Evolutionary conservation across 108 stramenopile species (phyloP).

Genomic region (Cylindrotheca fusiformis): DNA sequence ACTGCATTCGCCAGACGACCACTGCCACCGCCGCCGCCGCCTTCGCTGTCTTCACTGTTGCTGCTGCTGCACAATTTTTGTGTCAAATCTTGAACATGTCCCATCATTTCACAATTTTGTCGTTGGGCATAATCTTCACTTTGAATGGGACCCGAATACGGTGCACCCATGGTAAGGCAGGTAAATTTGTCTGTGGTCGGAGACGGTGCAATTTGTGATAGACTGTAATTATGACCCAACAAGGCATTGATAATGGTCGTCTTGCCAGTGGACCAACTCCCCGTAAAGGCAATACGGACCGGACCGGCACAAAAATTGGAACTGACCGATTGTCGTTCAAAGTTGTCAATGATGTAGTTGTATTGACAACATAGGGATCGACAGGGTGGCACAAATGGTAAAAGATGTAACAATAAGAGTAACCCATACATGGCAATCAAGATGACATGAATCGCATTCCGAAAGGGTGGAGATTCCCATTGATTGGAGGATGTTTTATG

Average conservation of each 20-base stretch:
- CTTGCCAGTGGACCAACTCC: not conserved
- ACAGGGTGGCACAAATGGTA: not conserved
- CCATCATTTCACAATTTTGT: not conserved
- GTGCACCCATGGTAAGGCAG: not conserved
- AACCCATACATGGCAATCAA: not conserved
- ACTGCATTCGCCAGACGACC: not conserved
- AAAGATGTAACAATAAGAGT: not conserved
- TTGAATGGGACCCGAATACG: not conserved
- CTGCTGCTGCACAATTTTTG: not conserved
- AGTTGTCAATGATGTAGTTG: not conserved
- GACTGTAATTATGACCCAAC: not conserved
- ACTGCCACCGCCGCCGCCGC: too few relatives aligned
- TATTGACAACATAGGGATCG: not conserved
- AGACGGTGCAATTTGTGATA: not conserved
- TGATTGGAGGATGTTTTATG: not conserved
- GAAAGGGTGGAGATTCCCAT: not conserved
- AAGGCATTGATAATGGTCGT: not conserved
- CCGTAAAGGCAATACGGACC: not conserved
- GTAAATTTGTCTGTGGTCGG: not conserved
- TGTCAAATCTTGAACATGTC: not conserved
- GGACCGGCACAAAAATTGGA: not conserved
- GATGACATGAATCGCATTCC: not conserved
- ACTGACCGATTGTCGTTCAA: not conserved
- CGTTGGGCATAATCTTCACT: not conserved
- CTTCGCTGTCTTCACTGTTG: too few relatives aligned